phyloP scores from a whole-genome alignment of 805 yeast genomes.

The Kuraishia piskuri region DNA sequence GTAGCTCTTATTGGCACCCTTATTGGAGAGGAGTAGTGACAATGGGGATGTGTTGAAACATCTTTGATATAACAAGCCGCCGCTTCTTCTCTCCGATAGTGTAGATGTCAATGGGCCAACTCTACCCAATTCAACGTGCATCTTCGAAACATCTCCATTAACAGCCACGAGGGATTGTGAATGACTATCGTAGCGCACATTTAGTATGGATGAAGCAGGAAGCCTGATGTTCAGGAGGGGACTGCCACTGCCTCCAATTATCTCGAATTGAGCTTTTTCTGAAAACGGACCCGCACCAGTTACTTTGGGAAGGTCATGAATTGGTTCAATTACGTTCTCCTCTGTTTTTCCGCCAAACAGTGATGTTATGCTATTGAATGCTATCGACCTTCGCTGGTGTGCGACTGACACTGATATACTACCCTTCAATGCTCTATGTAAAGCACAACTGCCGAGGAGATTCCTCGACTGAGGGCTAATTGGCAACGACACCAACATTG shows the following conservation, averaged over 20 bases:
- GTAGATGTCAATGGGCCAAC: conserved; percentile 6
- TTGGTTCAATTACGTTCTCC: conserved; percentile 8
- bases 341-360: not conserved
- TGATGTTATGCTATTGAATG: conserved; percentile 3
- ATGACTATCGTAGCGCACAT: conserved; percentile 25
- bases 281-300: conserved; percentile 39
- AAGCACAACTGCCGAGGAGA: not conserved
- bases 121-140: conserved; percentile 20
- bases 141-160: conserved; percentile 29
- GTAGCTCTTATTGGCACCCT: conserved; percentile 24
- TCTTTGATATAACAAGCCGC: conserved; percentile 22
- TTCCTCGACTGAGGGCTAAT: not conserved
- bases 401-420: not conserved
- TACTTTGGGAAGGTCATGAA: conserved; percentile 22
- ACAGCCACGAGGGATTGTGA: conserved; percentile 33
- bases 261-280: conserved; percentile 32
- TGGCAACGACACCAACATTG: not conserved
- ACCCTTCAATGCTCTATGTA: not conserved
- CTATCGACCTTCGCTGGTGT: not conserved
- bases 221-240: conserved; percentile 30
- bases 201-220: conserved; percentile 31
- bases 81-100: conserved; percentile 2
- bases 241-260: conserved; percentile 29
- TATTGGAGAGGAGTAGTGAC: conserved; percentile 27
- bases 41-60: conserved; percentile 22